A percentile compares a stretch with the other conserved stretches of the same genome.
Conservation (phyloP, 345 rosid species). For the Brassica juncea region DNA sequence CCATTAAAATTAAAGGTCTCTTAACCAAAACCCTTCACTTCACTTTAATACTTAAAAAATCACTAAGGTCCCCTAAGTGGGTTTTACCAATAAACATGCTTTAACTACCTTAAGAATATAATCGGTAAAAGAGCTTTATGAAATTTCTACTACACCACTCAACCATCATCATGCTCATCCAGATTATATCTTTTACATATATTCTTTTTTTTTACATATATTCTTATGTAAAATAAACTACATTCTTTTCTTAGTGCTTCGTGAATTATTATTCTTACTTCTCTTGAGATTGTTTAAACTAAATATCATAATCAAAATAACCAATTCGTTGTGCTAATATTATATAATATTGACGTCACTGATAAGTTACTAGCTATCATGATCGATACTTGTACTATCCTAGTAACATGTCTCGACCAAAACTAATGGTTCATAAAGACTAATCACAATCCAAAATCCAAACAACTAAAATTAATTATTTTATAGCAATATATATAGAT, state of each 20-base stretch:
- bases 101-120: not conserved
- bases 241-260: not conserved
- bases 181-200: no score
- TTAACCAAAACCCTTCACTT: no score
- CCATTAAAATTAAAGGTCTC: no score
- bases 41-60: no score
- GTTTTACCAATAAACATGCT: no score
- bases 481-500: not conserved
- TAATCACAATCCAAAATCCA: not conserved
- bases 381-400: not conserved
- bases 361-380: not conserved
- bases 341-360: not conserved
- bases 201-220: no score
- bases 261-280: not conserved
- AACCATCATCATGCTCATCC: not conserved
- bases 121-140: not conserved
- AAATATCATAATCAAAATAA: not conserved
- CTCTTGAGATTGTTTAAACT: not conserved
- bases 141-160: not conserved
- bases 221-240: no score
- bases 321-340: not conserved
- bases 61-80: no score
- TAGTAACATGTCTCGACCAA: not conserved
- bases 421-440: not conserved
- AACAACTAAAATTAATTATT: not conserved